Conservation (phyloP, 768 basidiomycete genomes). For the Ramaria sp. region DNA sequence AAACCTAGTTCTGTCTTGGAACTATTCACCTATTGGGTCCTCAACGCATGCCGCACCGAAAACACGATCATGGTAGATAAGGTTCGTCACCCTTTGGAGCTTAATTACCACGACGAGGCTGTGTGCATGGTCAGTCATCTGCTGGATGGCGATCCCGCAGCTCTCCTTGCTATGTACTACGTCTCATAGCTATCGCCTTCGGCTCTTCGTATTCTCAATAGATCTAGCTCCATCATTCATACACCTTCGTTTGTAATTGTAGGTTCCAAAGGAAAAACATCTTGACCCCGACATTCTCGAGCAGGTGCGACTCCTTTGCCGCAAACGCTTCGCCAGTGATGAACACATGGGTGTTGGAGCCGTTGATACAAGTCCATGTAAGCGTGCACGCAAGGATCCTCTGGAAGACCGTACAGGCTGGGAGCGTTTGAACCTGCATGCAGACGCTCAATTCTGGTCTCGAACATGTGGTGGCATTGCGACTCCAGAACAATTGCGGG, state of each 20-base stretch:
- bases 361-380: neutral
- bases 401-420: neutral
- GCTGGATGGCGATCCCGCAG: neutral
- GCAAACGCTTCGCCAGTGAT: neutral
- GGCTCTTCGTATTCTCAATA: neutral
- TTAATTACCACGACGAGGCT: neutral
- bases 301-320: neutral
- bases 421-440: neutral
- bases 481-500: neutral
- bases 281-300: neutral
- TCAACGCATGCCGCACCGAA: neutral
- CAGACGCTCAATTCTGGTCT: neutral
- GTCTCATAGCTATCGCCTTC: neutral
- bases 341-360: neutral
- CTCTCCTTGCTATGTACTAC: neutral
- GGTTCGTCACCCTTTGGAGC: neutral
- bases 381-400: neutral
- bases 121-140: neutral
- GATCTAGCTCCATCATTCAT: neutral
- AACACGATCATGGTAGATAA: neutral
- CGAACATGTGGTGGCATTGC: no score
- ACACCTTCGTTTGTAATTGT: neutral
- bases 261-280: neutral
- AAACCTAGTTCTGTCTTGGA: neutral
- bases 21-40: conserved; percentile 7